Evolutionary conservation across 2,329 filamentous ascomycete genomes (phyloP), one percentile per base, ranked within the genome.

Genomic region (Penicillium corylophilum): DNA sequence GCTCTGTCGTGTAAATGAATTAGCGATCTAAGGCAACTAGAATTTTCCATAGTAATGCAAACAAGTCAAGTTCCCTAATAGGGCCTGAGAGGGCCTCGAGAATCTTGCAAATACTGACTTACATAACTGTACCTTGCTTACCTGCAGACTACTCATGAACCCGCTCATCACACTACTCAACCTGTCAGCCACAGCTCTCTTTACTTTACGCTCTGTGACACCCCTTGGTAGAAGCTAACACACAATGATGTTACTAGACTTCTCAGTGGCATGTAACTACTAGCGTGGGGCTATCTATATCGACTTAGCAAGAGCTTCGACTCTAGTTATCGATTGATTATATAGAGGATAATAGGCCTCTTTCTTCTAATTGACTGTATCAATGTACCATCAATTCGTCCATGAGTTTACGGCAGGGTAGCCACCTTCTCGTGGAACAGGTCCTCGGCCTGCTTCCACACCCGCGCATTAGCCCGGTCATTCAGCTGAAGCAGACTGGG

Each of bases 381-480:
- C 48, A 48, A 49, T 51, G 42, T 48, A 46, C 49, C 51, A 57
- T 56, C 44, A 49, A 48, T 23, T 57, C 57, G 51, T 54, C 42
- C 48, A 31, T 46, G 38, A 7, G 59, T 60, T 53, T 60, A 74
- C 2, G 88, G 87, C 59, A 93, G 73, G 10, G 82, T 85, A 36
- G 81, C 80, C 42, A 92, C 88, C 82, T 94, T 94, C 58, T 93
- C 84, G 56, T 88, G 76, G 77, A 93, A 96, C 50, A 95, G 77
- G 75, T 89, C 86, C 77, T 95, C 85, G 0, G 92, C 92, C 53
- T 89, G 83, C 48, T 82, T 79, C 92, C 92, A 96, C n/a, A 96
- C 92, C 7, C 70, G 70, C 12, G 85, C 80, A 18, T 80, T 87
- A 53, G 81, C 75, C 69, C 89, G 83, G 68, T 94, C 83, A 71